Evolutionary conservation across 2,329 filamentous ascomycete species (phyloP).

Genomic region (Rutstroemia sp.): DNA sequence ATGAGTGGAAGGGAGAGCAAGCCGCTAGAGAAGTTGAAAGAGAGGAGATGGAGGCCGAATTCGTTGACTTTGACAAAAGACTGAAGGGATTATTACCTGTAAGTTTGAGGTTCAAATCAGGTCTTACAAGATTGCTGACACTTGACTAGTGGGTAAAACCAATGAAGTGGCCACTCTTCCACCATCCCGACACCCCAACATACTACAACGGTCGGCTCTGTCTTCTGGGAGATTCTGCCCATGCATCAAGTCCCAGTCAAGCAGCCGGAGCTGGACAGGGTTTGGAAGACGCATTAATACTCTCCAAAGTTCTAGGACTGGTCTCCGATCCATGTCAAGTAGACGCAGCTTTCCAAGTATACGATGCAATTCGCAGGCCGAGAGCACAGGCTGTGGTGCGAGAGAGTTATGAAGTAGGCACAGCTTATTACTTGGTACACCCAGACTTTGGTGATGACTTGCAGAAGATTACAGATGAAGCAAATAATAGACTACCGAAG

Average conservation of each 20-base stretch:
- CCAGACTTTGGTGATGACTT: conserved; percentile 30
- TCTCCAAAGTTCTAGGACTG: conserved; percentile 38
- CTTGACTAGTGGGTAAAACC: conserved; percentile 11
- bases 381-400: conserved; percentile 19
- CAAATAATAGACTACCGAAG: conserved; percentile 27
- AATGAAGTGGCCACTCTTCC: conserved; percentile 15
- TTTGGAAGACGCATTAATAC: conserved; percentile 41
- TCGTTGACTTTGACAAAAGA: conserved; percentile 29
- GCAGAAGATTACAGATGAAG: conserved; percentile 31
- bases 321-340: conserved; percentile 29
- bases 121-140: not conserved
- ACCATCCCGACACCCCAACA: conserved; percentile 28
- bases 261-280: conserved; percentile 50
- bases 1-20: conserved; percentile 31
- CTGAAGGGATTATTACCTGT: conserved; percentile 13
- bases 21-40: conserved; percentile 35
- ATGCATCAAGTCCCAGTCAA: conserved; percentile 51
- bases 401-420: conserved; percentile 13
- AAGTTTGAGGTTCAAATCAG: conserved; percentile 1
- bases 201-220: conserved; percentile 37
- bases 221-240: conserved; percentile 53
- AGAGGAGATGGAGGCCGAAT: conserved; percentile 30
- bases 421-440: conserved; percentile 35
- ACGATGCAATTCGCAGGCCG: conserved; percentile 36
- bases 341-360: conserved; percentile 38